Evolutionary conservation across 2,329 filamentous ascomycete species (phyloP), one percentile per base, ranked within the genome.

Genomic region (Fusarium solani-melongenae): DNA sequence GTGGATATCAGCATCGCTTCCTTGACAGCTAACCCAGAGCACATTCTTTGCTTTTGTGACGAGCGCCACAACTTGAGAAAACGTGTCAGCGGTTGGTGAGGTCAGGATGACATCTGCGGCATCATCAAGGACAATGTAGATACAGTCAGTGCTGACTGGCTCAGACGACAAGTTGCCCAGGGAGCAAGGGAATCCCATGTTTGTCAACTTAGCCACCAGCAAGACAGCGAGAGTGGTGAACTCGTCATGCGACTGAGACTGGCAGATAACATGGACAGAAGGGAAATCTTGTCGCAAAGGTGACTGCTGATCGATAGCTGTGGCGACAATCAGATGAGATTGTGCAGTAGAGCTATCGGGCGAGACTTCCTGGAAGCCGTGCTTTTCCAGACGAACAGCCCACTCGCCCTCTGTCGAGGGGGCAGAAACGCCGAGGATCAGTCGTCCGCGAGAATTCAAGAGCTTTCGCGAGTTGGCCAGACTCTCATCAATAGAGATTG

Each of bases 1-100:
- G 17, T 64, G 41, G 6, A 62, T 41, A 41, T 62, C 36, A 2
- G 55, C 17, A 4, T 53, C 39, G 17, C 44, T 60, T 33, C 33
- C 33, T 62, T 71, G 69, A 17, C 51, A 69, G 41, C 65, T 68
- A 36, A 72, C 31, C 70, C 70, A 72, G 0, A 72, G 20, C 6
- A 72, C 14, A 11, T n/a, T 71, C 41, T 71, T 68, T 51, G 66
- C 57, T 20, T 58, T 57, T 0, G 61, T 61, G 15, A 56, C 63
- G 5, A 72, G 63, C 0, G 63, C 39, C 12, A 61, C 57, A 31
- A 72, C 59, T 55, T 68, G 67, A n/a, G 27, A 20, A 10, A 72
- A 68, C 9, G 15, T 41, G 0, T 66, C 60, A 6, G 59, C 29
- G 24, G 64, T 59, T 15, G 67, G 68, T 11, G 57, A 60, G 27